Evolutionary conservation across 2,329 filamentous ascomycete species (phyloP).

Genomic region (Aquanectria penicillioides): DNA sequence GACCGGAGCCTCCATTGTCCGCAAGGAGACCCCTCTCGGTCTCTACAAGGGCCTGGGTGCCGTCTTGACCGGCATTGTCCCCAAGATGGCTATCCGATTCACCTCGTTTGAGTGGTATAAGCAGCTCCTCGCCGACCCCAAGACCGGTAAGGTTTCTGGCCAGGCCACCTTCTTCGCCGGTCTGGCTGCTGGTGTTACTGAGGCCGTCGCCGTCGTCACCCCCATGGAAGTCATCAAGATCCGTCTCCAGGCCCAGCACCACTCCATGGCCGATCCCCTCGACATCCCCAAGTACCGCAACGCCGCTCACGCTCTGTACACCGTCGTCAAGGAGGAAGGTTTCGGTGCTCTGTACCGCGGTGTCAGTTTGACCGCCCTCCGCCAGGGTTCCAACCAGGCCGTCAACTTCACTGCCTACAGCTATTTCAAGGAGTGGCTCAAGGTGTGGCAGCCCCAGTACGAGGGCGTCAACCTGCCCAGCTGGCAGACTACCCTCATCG

Average conservation of each 20-base stretch:
- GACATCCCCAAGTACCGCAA: slow-evolving; percentile 98
- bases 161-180: slow-evolving; percentile 79
- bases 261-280: slow-evolving; percentile 96
- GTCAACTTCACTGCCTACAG: slow-evolving; percentile 99
- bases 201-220: slow-evolving; percentile 95
- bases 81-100: slow-evolving; percentile 99
- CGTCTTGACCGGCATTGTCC: slow-evolving; percentile 93
- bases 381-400: slow-evolving; percentile 97
- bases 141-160: slow-evolving; percentile 74
- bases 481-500: slow-evolving; percentile 92
- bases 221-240: slow-evolving; percentile 99
- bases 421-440: slow-evolving; percentile 85
- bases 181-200: slow-evolving; percentile 91
- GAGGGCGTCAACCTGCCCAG: slow-evolving; percentile 74
- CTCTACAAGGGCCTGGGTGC: slow-evolving; percentile 99
- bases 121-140: slow-evolving; percentile 76
- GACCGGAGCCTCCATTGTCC: slow-evolving; percentile 88
- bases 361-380: slow-evolving; percentile 89
- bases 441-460: slow-evolving; percentile 77
- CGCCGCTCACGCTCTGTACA: slow-evolving; percentile 84
- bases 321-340: slow-evolving; percentile 92
- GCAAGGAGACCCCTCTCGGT: slow-evolving; percentile 88
- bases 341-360: slow-evolving; percentile 89
- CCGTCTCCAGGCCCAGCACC: slow-evolving; percentile 95
- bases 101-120: slow-evolving; percentile 98